A percentile compares a stretch with the other conserved stretches of the same genome.
These are phyloP conservation scores for Fusarium metavorans DNA, from an alignment of 2,329 filamentous ascomycete genomes.

Conservation along the genomic window DNA sequence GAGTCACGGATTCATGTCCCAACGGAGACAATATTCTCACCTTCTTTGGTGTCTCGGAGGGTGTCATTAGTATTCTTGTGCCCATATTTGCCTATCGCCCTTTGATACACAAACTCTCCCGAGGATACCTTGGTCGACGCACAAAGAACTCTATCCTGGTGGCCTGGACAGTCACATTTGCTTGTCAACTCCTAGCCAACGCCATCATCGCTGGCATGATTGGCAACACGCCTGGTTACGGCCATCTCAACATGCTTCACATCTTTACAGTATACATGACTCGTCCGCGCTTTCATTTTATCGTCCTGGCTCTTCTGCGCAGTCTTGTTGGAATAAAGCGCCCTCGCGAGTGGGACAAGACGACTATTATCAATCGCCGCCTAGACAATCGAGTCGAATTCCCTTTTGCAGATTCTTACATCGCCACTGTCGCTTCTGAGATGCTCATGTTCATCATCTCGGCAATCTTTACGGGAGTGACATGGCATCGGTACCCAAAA, in stretches of 20 bases:
- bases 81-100: slow-evolving; percentile 34
- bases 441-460: slow-evolving; percentile 33
- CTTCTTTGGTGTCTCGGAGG: slow-evolving; percentile 38
- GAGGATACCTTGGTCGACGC: slow-evolving; percentile 29
- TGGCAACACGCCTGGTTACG: slow-evolving; percentile 36
- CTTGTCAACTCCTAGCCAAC: slow-evolving; percentile 34
- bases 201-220: slow-evolving; percentile 37
- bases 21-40: slow-evolving; percentile 20
- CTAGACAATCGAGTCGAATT: slow-evolving; percentile 41
- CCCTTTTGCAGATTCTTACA: slow-evolving; percentile 40
- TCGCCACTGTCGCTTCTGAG: slow-evolving; percentile 33
- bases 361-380: slow-evolving; percentile 25
- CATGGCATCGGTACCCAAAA: slow-evolving; percentile 39
- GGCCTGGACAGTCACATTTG: slow-evolving; percentile 31
- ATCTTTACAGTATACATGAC: slow-evolving; percentile 40
- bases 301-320: slow-evolving; percentile 36
- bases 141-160: slow-evolving; percentile 15
- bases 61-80: slow-evolving; percentile 22
- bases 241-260: slow-evolving; percentile 36
- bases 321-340: slow-evolving; percentile 27
- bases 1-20: slow-evolving; percentile 26
- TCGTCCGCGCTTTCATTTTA: slow-evolving; percentile 36
- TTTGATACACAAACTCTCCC: slow-evolving; percentile 29
- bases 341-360: slow-evolving; percentile 31
- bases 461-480: slow-evolving; percentile 40